These are phyloP conservation scores for Botrytis cinerea DNA, from an alignment of 2,329 filamentous ascomycete genomes.

Conservation along the genomic window DNA sequence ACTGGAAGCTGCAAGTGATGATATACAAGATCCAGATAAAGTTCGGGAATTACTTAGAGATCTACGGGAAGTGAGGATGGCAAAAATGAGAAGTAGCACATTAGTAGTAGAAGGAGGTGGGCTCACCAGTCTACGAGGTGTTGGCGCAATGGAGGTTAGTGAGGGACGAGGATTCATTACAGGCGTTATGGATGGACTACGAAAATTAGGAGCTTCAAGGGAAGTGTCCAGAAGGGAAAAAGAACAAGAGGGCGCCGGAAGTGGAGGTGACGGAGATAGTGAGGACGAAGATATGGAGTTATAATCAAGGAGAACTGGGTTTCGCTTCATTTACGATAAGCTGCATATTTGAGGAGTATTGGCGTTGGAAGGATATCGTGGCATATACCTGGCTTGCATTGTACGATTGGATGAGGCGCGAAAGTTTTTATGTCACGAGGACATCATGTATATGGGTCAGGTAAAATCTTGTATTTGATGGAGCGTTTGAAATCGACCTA, in stretches of 20 bases:
- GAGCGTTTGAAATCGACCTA: not conserved
- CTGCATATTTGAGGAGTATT: slow-evolving; percentile 4
- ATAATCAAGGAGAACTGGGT: slow-evolving; percentile 25
- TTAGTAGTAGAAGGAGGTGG: slow-evolving; percentile 73
- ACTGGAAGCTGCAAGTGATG: slow-evolving; percentile 80
- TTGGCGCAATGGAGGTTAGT: slow-evolving; percentile 90
- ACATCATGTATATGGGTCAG: not conserved
- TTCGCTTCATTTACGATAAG: not conserved
- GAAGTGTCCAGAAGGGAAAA: slow-evolving; percentile 77
- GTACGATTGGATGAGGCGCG: slow-evolving; percentile 5
- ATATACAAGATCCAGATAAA: slow-evolving; percentile 72
- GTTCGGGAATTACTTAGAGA: slow-evolving; percentile 77
- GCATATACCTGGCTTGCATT: slow-evolving; percentile 14
- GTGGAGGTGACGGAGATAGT: slow-evolving; percentile 58
- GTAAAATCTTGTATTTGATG: not conserved
- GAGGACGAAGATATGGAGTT: slow-evolving; percentile 54
- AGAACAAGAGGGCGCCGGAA: slow-evolving; percentile 63
- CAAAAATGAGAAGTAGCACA: slow-evolving; percentile 80
- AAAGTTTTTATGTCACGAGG: not conserved
- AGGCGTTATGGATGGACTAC: slow-evolving; percentile 83
- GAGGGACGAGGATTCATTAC: slow-evolving; percentile 83
- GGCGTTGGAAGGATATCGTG: slow-evolving; percentile 7
- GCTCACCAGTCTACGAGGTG: slow-evolving; percentile 68
- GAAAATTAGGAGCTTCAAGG: slow-evolving; percentile 77
- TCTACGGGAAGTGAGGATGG: slow-evolving; percentile 81